Evolutionary conservation across 768 basidiomycete species (phyloP), one percentile per base, ranked within the genome.

Genomic region (Agaricus sinodeliciosus): DNA sequence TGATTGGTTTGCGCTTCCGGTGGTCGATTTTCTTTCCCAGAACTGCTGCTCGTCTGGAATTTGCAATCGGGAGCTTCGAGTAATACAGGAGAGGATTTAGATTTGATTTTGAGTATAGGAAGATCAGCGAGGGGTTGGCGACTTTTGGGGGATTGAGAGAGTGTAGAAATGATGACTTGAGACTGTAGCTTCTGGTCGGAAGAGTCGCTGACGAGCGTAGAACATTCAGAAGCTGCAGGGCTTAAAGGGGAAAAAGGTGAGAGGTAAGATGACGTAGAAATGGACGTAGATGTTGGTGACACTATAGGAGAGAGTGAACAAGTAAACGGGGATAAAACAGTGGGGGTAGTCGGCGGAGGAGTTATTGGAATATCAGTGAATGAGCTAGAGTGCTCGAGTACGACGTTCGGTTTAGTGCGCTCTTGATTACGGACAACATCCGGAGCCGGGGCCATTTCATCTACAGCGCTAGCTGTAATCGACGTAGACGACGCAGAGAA

Each of bases 81-180:
- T n/a, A 37, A n/a, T 11, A 16, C 12, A 9, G 50, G 43, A 7
- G 34, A 44, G 7, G 34, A 25, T 16, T 44, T 26, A 8, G 40
- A 43, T 12, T n/a, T 48, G 5, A 22, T 39, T 9, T 26, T 44
- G 35, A 42, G 27, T n/a, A 35, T n/a, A 3, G 43, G 35, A 9
- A 51, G 31, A 15, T 34, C 41, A 19, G 43, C 34, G 43, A 51
- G 34, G 8, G 50, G 49, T 16, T 19, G 50, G 16, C 50, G 43
- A n/a, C 25, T 11, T 13, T 22, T 25, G 31, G 31, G 31, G 6
- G 31, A 31, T 26, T 35, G 42, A 4, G 18, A 12, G 9, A 35
- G 42, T 16, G 12, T 36, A 25, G 50, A 44, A 9, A 51, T 19
- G 8, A 25, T 34, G 12, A 18, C 16, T 15, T 13, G 19, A 3